Evolutionary conservation across 257 asterid genomes (phyloP), one percentile per base, ranked within the genome.

Genomic region (Jacaranda copaia): DNA sequence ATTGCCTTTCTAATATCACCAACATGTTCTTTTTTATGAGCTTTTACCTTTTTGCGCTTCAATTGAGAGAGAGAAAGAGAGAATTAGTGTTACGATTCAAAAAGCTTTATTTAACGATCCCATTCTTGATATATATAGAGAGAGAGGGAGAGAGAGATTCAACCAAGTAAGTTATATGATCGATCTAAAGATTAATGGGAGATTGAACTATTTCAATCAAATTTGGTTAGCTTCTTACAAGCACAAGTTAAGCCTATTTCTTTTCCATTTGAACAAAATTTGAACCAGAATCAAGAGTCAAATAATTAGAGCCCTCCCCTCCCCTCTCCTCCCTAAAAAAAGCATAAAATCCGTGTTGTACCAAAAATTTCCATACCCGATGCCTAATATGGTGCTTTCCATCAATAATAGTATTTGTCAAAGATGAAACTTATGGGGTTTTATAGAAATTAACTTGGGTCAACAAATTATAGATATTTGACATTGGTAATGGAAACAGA

Each of bases 191-290:
- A n/a, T n/a, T n/a, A n/a, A n/a, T n/a, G n/a, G n/a, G n/a, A n/a
- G n/a, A n/a, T n/a, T n/a, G n/a, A n/a, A n/a, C n/a, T n/a, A n/a
- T n/a, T n/a, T n/a, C n/a, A n/a, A n/a, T n/a, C n/a, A 80, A 43
- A 56, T 66, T 96, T 95, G 8, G 55, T 83, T 53, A 72, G 85
- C 88, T 95, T 95, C 76, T 91, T 91, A 42, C 99, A 96, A 15
- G 84, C 35, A 62, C 98, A 98, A 16, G 99, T 96, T 72, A 96
- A 87, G 52, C 99, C 99, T 78, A 96, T 91, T 91, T 96, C 85
- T 88, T 96, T 78, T 86, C 94, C 35, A 96, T 96, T 98, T 93
- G 88, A 19, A 46, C 60, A 73, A 67, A 75, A 70, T 15, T 43
- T 19, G 15, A 59, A 48, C 65, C 75, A 65, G 38, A 71, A 55